Percentiles rank a stretch among this genome's conserved stretches.
Evolutionary conservation across 495 filamentous ascomycete species (phyloP).

Genomic region (Massariosphaeria phaeospora): DNA sequence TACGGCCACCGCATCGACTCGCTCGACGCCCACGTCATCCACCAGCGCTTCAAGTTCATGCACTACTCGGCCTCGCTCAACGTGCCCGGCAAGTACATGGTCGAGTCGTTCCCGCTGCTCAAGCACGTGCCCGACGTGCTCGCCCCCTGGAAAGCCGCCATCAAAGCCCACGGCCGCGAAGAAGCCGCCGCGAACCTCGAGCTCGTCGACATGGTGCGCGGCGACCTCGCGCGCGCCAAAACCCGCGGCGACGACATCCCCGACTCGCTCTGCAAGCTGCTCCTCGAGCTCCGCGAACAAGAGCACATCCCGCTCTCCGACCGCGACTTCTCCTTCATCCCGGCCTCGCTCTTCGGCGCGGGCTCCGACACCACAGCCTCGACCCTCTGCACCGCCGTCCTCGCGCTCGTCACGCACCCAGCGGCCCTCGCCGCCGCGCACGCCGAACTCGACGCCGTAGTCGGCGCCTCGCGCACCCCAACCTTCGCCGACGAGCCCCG

Average conservation of each 20-base stretch:
- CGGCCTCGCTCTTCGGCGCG: constrained; percentile 59
- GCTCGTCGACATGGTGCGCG: constrained; percentile 52
- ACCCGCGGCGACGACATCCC: constrained; percentile 35
- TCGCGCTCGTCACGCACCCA: constrained; percentile 50
- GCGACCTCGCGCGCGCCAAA: constrained; percentile 43
- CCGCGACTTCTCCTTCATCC: constrained; percentile 55
- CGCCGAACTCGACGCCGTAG: constrained; percentile 52
- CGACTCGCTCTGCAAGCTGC: constrained; percentile 27
- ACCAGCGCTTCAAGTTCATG: constrained; percentile 53
- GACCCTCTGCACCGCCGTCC: constrained; percentile 56
- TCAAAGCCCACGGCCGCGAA: constrained; percentile 48
- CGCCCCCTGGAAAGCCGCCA: constrained; percentile 56
- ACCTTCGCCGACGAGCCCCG: constrained; percentile 48
- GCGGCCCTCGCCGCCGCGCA: constrained; percentile 49
- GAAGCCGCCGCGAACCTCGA: constrained; percentile 50
- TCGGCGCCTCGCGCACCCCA: constrained; percentile 51
- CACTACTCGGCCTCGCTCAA: constrained; percentile 56
- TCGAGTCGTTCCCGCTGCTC: constrained; percentile 53
- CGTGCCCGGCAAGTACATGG: constrained; percentile 55
- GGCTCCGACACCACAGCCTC: constrained; percentile 62
- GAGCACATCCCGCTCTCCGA: constrained; percentile 42
- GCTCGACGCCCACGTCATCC: constrained; percentile 49
- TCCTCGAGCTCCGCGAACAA: constrained; percentile 21
- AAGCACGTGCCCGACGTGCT: constrained; percentile 52
- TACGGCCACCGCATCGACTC: constrained; percentile 58